These are phyloP conservation scores for Suillus placidus DNA, from an alignment of 768 basidiomycete genomes.

Conservation along the genomic window DNA sequence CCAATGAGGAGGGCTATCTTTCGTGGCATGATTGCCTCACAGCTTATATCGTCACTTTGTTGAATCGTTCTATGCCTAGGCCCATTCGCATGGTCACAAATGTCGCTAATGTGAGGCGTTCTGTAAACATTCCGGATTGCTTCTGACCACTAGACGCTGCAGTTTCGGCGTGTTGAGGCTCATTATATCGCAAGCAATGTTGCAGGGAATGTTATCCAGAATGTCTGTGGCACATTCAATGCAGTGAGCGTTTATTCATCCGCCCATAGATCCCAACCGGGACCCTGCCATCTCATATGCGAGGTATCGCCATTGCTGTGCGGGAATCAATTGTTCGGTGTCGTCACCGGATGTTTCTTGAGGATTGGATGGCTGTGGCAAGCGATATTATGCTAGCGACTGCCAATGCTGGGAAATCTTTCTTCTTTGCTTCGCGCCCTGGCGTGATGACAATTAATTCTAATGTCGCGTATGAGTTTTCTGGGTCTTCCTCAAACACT, in stretches of 20 bases:
- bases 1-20: conserved; percentile 4
- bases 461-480: conserved; percentile 22
- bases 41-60: conserved; percentile 27
- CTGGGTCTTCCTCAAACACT: too few relatives aligned
- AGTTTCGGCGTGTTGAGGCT: conserved; percentile 25
- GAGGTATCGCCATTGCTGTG: conserved; percentile 21
- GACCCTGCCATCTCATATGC: conserved; percentile 21
- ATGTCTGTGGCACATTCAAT: conserved; percentile 18
- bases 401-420: conserved; percentile 20
- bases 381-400: conserved; percentile 22
- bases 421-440: conserved; percentile 17
- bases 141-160: not conserved
- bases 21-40: conserved; percentile 35
- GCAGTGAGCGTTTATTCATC: conserved; percentile 1
- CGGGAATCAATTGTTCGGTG: conserved; percentile 19
- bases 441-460: conserved; percentile 24
- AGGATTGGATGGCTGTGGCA: conserved; percentile 23
- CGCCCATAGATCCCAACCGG: conserved; percentile 15
- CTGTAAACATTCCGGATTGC: not conserved
- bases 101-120: conserved; percentile 29
- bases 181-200: conserved; percentile 21
- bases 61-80: conserved; percentile 20
- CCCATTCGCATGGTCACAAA: conserved; percentile 29
- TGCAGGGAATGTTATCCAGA: conserved; percentile 24
- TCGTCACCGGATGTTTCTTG: conserved; percentile 19